Percentiles rank a stretch among this genome's conserved stretches.
phyloP scores from a whole-genome alignment of 2,329 filamentous ascomycete genomes.

The Ceratocystis smalleyi region DNA sequence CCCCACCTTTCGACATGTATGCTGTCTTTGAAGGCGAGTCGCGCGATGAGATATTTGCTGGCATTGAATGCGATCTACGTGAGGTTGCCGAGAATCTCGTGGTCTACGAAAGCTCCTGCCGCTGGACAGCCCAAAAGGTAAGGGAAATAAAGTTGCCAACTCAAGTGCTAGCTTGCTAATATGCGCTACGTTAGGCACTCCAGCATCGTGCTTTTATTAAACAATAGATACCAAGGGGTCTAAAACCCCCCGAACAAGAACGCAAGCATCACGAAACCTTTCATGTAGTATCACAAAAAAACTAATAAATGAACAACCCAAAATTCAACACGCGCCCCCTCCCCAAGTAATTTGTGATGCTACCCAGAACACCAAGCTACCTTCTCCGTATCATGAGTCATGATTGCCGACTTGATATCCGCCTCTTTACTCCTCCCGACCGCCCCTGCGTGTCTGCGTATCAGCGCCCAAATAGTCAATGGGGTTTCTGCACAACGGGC shows the following conservation, averaged over 20 bases:
- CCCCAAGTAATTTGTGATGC: neutral
- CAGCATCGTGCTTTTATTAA: neutral
- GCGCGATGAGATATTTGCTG: constrained; percentile 58
- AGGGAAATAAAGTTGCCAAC: neutral
- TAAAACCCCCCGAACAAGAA: neutral
- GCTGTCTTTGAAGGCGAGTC: constrained; percentile 48
- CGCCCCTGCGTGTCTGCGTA: constrained; percentile 20
- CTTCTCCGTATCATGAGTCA: neutral
- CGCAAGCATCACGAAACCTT: neutral
- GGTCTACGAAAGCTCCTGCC: constrained; percentile 48
- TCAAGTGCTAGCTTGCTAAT: neutral
- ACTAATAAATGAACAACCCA: neutral
- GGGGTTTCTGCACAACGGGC: constrained; percentile 80
- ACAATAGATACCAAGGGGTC: neutral
- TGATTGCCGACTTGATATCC: neutral
- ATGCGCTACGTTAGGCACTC: neutral
- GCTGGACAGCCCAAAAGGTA: constrained; percentile 46
- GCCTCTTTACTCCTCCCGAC: constrained; percentile 1
- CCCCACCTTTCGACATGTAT: constrained; percentile 85
- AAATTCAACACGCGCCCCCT: neutral
- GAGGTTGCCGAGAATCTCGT: constrained; percentile 55
- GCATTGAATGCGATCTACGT: constrained; percentile 40
- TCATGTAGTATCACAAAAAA: neutral
- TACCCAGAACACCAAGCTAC: neutral
- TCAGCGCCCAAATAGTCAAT: constrained; percentile 46